Conservation (phyloP, 1,284 basidiomycete genomes). For the Apiotrichum siamense region DNA sequence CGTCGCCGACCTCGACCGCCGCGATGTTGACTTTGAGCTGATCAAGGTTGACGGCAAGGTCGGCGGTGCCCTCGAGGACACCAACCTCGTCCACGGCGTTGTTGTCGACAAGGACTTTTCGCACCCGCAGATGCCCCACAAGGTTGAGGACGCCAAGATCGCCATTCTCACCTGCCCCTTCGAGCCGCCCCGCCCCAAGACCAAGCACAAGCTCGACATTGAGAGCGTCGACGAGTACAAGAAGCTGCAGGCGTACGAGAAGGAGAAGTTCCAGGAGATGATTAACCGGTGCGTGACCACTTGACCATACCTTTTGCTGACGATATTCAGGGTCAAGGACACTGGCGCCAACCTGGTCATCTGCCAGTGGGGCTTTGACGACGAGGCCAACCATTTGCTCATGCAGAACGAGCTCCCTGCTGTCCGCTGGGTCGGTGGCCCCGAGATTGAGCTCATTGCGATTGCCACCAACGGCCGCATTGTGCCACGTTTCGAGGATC, state of each 20-base stretch:
- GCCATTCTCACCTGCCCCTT: constrained; percentile 98
- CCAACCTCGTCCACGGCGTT: constrained; percentile 71
- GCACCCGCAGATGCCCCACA: constrained; percentile 93
- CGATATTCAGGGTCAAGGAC: constrained; percentile 68
- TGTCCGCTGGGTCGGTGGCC: constrained; percentile 98
- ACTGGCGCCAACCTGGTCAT: constrained; percentile 98
- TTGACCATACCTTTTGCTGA: background rate
- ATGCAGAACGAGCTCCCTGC: constrained; percentile 97
- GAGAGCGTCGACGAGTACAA: constrained; percentile 97
- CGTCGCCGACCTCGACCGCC: constrained; percentile 89
- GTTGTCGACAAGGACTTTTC: constrained; percentile 99
- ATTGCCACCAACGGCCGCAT: constrained; percentile 98
- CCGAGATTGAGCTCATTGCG: constrained; percentile 98
- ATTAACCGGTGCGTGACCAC: constrained; percentile 58
- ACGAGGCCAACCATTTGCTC: constrained; percentile 95
- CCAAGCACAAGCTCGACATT: constrained; percentile 98
- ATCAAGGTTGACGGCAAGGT: constrained; percentile 99
- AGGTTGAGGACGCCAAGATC: constrained; percentile 79
- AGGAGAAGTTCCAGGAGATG: constrained; percentile 94
- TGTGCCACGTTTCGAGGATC: constrained; percentile 95
- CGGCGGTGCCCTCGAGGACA: constrained; percentile 92
- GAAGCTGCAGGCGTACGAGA: constrained; percentile 90
- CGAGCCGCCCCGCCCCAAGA: constrained; percentile 97
- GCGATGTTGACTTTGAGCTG: constrained; percentile 94
- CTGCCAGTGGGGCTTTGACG: constrained; percentile 99